Base-by-base conservation (phyloP, 169 alveolate species). In the Cryptosporidium ubiquitum region DNA sequence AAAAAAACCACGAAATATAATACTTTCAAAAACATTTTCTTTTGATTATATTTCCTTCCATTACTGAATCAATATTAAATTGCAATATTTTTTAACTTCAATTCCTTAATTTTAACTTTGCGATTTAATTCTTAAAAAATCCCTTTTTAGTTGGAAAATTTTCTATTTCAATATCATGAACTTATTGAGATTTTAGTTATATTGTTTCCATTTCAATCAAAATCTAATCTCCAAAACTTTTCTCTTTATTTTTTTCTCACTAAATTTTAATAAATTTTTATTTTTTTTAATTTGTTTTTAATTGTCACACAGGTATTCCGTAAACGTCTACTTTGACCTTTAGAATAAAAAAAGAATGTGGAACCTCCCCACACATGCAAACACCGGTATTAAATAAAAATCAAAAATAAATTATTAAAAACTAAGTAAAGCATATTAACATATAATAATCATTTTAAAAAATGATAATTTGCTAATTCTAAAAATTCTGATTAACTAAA, bases 301-400 rank as follows among this genome's bases (percentile, higher is more conserved):
- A 29, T 35, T 64, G 47, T 47, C 85, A 73, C 85, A 73, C 51
- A 58, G 70, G 52, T 73, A 52, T 73, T 44, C 85, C 85, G 85
- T 73, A 73, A 71, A 37, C 55, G 85, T 73, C 85, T 73, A 73
- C 70, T 6, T 9, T 73, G 85, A 73, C 70, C 10, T 9, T 58
- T 58, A 7, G 35, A 26, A n/a, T n/a, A 7, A 18, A 49, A 33
- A 33, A 44, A 44, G 16, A 42, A 71, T 68, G 37, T 68, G 68
- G 64, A 18, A 14, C 33, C 68, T 57, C 84, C 84, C 33, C 84
- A 42, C 57, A 26, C 66, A 55, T 55, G 66, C 66, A 55, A 55
- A 55, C 66, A 0, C 66, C 66, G 66, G 66, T 55, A 55, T 55
- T 55, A 2, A 51, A 14, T 4, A 4, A n/a, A 51, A 51, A 51